These are phyloP conservation scores for Neurospora sp. DNA, from an alignment of 495 filamentous ascomycete species.

Conservation along the genomic window DNA sequence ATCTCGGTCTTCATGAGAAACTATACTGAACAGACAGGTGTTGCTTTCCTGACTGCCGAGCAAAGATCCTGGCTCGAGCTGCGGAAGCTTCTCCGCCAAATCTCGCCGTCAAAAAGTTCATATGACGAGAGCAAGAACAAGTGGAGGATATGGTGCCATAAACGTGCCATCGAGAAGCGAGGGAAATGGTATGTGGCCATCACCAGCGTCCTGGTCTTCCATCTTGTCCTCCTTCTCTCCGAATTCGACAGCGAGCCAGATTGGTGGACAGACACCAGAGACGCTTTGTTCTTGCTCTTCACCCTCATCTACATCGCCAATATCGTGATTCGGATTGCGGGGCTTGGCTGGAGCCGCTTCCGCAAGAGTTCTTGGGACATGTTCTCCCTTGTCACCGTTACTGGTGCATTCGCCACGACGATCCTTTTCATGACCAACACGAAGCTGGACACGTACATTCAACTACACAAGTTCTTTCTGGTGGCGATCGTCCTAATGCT, in stretches of 20 bases:
- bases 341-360: conserved; percentile 88
- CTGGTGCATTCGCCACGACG: conserved; percentile 71
- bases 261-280: conserved; percentile 59
- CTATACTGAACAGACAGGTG: conserved; percentile 97
- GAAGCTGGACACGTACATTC: conserved; percentile 50
- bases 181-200: conserved; percentile 83
- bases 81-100: conserved; percentile 83
- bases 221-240: conserved; percentile 71
- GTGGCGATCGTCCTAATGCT: conserved; percentile 85
- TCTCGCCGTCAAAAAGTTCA: conserved; percentile 84
- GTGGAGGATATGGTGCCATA: conserved; percentile 91
- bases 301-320: conserved; percentile 80
- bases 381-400: conserved; percentile 75
- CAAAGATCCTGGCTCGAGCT: conserved; percentile 96
- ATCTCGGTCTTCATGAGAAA: conserved; percentile 99
- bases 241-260: conserved; percentile 71
- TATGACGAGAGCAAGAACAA: conserved; percentile 59
- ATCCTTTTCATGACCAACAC: conserved; percentile 52
- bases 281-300: conserved; percentile 71
- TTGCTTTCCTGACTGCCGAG: conserved; percentile 91
- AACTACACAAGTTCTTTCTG: conserved; percentile 86
- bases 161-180: conserved; percentile 85
- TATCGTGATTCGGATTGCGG: conserved; percentile 72
- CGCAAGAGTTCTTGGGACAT: conserved; percentile 92
- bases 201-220: conserved; percentile 67